These are phyloP conservation scores for Pterocarpus macrocarpus DNA, from an alignment of 306 rosid genomes.

Conservation along the genomic window DNA sequence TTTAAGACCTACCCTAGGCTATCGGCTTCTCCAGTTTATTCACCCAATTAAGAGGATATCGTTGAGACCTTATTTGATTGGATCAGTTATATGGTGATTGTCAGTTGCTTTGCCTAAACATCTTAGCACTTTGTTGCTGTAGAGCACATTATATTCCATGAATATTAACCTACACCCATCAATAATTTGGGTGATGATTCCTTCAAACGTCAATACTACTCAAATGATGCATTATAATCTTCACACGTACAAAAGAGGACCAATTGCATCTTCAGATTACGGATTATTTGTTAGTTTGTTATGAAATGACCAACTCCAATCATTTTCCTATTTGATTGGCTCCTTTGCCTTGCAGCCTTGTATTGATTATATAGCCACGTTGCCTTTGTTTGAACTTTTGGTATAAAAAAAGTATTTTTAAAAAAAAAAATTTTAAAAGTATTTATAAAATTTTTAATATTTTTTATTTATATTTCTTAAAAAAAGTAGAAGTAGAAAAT, in stretches of 20 bases:
- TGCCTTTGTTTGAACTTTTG: no score
- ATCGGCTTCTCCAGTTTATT: not conserved
- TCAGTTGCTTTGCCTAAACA: not conserved
- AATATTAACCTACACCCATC: not conserved
- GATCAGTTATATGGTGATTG: not conserved
- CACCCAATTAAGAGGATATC: not conserved
- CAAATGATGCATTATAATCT: not conserved
- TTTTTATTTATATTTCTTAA: no score
- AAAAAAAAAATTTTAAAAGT: no score
- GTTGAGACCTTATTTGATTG: not conserved
- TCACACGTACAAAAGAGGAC: not conserved
- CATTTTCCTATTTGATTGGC: conserved; percentile 34
- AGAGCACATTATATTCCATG: not conserved
- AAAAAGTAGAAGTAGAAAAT: no score
- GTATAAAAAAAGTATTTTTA: no score
- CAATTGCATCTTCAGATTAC: not conserved
- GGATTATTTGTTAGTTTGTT: conserved; percentile 1
- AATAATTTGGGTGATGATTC: not conserved
- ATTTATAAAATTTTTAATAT: no score
- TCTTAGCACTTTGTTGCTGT: not conserved
- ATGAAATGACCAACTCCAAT: conserved; percentile 22
- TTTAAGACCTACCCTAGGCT: not conserved
- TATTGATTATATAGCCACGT: not conserved
- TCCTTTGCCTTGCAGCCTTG: conserved; percentile 37
- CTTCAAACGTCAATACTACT: not conserved